These are phyloP conservation scores for Leonotis leonurus DNA, from an alignment of 257 asterid genomes.

Conservation along the genomic window DNA sequence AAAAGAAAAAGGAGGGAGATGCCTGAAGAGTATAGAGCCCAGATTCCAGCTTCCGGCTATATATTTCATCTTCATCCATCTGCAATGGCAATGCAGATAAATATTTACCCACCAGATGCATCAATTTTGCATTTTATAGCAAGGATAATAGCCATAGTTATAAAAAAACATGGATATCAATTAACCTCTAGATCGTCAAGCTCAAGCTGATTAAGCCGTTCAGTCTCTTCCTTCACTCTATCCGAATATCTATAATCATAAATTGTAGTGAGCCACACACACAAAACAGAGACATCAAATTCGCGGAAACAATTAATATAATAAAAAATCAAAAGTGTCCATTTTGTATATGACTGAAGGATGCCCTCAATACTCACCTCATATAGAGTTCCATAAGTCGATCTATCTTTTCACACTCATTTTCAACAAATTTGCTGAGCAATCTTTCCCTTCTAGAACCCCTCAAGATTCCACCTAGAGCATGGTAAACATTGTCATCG, in stretches of 20 bases:
- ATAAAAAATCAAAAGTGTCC: background rate
- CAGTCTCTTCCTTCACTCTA: slow-evolving; percentile 78
- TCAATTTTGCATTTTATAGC: background rate
- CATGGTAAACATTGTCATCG: slow-evolving; percentile 11
- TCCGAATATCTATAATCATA: slow-evolving; percentile 73
- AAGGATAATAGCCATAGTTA: background rate
- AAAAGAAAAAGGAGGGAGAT: background rate
- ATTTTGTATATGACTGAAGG: background rate
- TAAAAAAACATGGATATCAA: background rate
- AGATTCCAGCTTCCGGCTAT: slow-evolving; percentile 69
- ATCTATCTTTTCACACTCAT: slow-evolving; percentile 93
- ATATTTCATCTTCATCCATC: slow-evolving; percentile 94
- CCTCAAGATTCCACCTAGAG: slow-evolving; percentile 81
- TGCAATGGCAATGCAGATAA: slow-evolving; percentile 26
- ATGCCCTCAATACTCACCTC: slow-evolving; percentile 43
- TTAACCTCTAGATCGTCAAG: slow-evolving; percentile 84
- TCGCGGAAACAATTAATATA: background rate
- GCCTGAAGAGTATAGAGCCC: slow-evolving; percentile 97
- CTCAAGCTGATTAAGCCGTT: slow-evolving; percentile 52
- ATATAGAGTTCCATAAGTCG: slow-evolving; percentile 93
- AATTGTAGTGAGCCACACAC: background rate
- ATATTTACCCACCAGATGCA: background rate
- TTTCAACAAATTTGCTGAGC: slow-evolving; percentile 90
- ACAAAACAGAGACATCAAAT: background rate
- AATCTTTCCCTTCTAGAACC: slow-evolving; percentile 96